Conservation (phyloP, 176 grass and related monocot genomes). For the Bolboschoenus planiculmis region DNA sequence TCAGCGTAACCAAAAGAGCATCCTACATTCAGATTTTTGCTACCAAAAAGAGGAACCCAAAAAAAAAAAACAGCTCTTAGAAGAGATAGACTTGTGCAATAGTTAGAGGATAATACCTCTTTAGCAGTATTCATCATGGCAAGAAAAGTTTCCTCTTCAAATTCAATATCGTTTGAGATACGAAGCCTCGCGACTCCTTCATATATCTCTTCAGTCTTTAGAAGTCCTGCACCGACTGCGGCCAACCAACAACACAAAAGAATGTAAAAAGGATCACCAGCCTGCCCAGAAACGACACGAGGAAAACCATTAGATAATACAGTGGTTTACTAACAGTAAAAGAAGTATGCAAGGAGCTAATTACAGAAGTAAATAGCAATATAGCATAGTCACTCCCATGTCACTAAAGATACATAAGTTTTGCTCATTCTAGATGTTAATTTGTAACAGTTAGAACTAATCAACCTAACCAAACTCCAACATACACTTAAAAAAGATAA, state of each 20-base stretch:
- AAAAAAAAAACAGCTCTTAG: background rate
- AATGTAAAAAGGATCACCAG: constrained; percentile 78
- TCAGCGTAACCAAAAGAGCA: background rate
- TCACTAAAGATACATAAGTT: background rate
- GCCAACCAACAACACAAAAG: constrained; percentile 89
- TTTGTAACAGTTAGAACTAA: background rate
- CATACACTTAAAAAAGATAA: too few relatives aligned
- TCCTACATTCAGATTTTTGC: background rate
- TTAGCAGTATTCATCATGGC: constrained; percentile 67
- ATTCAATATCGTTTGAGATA: constrained; percentile 94
- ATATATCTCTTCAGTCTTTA: constrained; percentile 92
- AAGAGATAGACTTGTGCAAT: background rate
- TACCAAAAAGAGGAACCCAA: background rate
- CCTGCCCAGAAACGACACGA: constrained; percentile 9
- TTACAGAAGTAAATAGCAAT: background rate
- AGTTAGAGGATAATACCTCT: constrained; percentile 33
- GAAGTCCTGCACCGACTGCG: constrained; percentile 65
- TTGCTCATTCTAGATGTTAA: background rate
- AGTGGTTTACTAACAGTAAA: background rate
- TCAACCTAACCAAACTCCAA: too few relatives aligned
- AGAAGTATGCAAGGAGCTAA: background rate
- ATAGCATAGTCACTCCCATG: background rate
- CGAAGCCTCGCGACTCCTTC: constrained; percentile 92
- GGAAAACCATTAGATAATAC: background rate
- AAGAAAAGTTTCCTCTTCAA: constrained; percentile 92